Conservation (phyloP, 208 protist species). For the Crithidia sp. region DNA sequence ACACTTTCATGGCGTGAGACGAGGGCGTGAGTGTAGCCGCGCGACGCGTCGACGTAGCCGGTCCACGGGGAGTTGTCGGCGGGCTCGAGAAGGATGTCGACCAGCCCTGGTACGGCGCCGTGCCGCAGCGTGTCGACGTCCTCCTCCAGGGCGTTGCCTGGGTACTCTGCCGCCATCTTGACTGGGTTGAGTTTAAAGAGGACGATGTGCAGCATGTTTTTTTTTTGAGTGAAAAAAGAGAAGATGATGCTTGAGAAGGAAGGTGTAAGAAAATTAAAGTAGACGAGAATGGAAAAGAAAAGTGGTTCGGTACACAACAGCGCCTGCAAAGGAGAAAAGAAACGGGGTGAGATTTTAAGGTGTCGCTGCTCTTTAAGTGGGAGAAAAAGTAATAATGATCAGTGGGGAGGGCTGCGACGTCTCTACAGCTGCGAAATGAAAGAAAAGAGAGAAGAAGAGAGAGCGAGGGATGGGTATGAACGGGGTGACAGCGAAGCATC, state of each 20-base stretch:
- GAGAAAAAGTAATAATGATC: no score
- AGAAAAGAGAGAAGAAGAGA: no score
- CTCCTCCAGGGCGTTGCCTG: conserved; percentile 11
- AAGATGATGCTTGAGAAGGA: background rate
- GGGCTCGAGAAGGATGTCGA: conserved; percentile 47
- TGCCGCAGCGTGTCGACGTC: conserved; percentile 25
- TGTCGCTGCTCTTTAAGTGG: no score
- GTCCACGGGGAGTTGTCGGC: conserved; percentile 39
- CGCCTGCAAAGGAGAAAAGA: no score
- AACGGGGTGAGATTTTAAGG: no score
- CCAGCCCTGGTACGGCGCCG: conserved; percentile 38
- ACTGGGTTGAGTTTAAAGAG: conserved; percentile 40
- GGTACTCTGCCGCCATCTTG: conserved; percentile 32
- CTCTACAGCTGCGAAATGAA: no score
- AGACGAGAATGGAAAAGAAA: no score
- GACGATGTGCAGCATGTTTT: conserved; percentile 41
- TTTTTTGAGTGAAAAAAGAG: background rate
- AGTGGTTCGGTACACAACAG: no score
- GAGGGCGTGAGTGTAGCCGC: conserved; percentile 57
- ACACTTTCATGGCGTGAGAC: conserved; percentile 59
- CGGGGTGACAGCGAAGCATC: no score
- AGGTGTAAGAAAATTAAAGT: no score
- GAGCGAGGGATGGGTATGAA: no score
- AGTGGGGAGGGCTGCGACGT: no score
- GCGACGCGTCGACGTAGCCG: conserved; percentile 50